Evolutionary conservation across 768 basidiomycete genomes (phyloP).

Genomic region (Amanita subjunquillea): DNA sequence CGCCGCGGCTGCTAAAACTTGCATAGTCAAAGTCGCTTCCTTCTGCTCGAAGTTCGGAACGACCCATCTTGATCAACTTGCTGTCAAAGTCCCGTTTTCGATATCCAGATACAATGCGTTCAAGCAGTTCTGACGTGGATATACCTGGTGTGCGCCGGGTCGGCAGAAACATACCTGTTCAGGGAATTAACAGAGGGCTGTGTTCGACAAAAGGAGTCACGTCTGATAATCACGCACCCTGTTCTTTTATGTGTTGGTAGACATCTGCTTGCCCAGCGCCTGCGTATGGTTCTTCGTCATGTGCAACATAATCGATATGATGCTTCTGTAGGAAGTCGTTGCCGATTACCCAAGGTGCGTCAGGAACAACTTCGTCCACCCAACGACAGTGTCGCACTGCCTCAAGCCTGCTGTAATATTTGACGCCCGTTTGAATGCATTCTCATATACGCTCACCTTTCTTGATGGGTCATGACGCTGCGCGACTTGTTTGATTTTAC

Average conservation of each 20-base stretch:
- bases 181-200: background rate
- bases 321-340: constrained; percentile 75
- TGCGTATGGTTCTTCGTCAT: constrained; percentile 87
- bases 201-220: background rate
- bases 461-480: constrained; percentile 81
- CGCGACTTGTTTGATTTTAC: constrained; percentile 71
- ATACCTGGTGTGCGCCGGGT: constrained; percentile 92
- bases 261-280: constrained; percentile 78
- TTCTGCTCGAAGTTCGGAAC: constrained; percentile 56
- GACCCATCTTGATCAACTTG: constrained; percentile 86
- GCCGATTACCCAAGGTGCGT: constrained; percentile 86
- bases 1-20: constrained; percentile 22
- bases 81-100: constrained; percentile 77
- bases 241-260: constrained; percentile 69
- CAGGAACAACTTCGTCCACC: constrained; percentile 89
- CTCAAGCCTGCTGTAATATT: constrained; percentile 47
- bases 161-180: constrained; percentile 83
- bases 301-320: constrained; percentile 93
- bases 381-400: constrained; percentile 92
- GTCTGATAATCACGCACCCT: constrained; percentile 39
- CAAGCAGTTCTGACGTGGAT: constrained; percentile 87
- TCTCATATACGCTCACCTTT: constrained; percentile 20
- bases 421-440: background rate
- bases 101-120: constrained; percentile 86
- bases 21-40: constrained; percentile 42